A percentile compares a stretch with the other conserved stretches of the same genome.
These are phyloP conservation scores for Avena atlantica DNA, from an alignment of 176 grass and related monocot species.

Conservation along the genomic window DNA sequence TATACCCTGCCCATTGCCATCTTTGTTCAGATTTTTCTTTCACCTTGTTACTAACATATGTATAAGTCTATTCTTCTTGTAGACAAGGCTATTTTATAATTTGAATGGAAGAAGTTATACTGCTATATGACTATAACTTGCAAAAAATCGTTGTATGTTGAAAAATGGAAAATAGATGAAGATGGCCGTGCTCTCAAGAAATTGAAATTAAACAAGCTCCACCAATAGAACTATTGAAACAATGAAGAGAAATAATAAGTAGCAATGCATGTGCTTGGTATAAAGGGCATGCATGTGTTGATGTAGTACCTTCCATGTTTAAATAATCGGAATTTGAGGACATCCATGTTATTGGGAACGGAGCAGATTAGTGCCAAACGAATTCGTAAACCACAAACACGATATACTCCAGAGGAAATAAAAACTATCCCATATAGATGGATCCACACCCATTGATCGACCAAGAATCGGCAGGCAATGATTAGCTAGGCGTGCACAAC, in stretches of 20 bases:
- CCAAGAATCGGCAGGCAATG: background rate
- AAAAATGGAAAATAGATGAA: background rate
- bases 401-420: background rate
- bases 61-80: too few relatives aligned
- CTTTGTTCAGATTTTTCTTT: too few relatives aligned
- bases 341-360: constrained; percentile 27
- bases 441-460: background rate
- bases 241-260: too few relatives aligned
- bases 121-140: background rate
- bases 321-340: background rate
- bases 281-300: too few relatives aligned
- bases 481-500: background rate
- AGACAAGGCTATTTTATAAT: too few relatives aligned
- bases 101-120: too few relatives aligned
- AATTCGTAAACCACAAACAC: background rate
- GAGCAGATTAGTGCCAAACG: background rate
- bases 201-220: too few relatives aligned
- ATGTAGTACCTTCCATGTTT: background rate
- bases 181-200: too few relatives aligned
- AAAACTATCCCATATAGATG: background rate
- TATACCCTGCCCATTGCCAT: too few relatives aligned
- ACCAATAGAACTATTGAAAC: too few relatives aligned
- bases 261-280: too few relatives aligned
- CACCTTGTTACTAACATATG: too few relatives aligned
- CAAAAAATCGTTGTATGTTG: background rate